phyloP scores from a whole-genome alignment of 169 alveolate species.

The Plasmodium knowlesi region DNA sequence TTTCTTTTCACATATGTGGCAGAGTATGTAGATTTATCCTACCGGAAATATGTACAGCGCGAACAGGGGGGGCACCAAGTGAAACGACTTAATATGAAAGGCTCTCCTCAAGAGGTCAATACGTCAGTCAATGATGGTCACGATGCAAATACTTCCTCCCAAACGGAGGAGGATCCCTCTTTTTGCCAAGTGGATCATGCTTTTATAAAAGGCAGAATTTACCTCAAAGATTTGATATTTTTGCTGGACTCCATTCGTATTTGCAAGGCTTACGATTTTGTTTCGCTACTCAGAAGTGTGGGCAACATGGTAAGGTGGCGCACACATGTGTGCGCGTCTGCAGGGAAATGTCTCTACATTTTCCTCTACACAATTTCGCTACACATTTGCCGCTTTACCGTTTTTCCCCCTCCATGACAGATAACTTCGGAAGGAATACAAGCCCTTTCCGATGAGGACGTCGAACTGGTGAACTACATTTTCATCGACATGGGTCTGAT shows the following conservation, averaged over 20 bases:
- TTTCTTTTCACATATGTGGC: slow-evolving; percentile 9
- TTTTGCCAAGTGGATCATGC: slow-evolving; percentile 50
- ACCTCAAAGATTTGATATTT: slow-evolving; percentile 46
- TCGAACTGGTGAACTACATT: slow-evolving; percentile 64
- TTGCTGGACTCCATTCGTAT: slow-evolving; percentile 48
- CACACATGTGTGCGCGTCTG: background rate
- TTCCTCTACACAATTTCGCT: background rate
- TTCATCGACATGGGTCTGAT: slow-evolving; percentile 72
- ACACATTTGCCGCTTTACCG: background rate
- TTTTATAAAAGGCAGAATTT: slow-evolving; percentile 28
- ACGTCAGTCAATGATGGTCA: background rate
- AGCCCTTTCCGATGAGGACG: slow-evolving; percentile 61
- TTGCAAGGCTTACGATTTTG: slow-evolving; percentile 18
- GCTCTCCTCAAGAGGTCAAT: background rate
- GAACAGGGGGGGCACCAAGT: background rate
- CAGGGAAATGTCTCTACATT: background rate
- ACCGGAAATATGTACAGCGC: background rate
- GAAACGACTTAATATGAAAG: background rate
- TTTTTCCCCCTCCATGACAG: background rate
- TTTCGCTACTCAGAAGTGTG: background rate
- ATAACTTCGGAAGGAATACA: slow-evolving; percentile 28
- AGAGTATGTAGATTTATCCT: slow-evolving; percentile 26
- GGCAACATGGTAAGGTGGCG: slow-evolving; percentile 25
- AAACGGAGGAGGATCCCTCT: background rate
- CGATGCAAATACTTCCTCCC: background rate